A percentile compares a stretch with the other conserved stretches of the same genome.
phyloP scores from a whole-genome alignment of 1,284 basidiomycete species.

The Polyporus tsugae region DNA sequence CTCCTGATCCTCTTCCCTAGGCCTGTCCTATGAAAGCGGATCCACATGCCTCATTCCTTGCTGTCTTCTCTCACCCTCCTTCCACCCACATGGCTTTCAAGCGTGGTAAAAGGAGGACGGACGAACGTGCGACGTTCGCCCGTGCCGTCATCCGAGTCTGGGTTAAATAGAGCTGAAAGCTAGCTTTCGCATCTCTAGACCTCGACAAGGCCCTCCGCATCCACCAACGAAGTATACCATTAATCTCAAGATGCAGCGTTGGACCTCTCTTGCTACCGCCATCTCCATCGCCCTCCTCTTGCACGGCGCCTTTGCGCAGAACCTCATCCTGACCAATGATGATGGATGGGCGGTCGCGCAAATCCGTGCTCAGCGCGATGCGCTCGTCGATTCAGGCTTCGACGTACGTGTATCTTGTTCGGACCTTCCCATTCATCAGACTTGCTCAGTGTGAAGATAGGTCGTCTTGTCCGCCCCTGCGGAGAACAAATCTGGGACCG shows the following conservation, averaged over 20 bases:
- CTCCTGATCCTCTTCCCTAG: not conserved
- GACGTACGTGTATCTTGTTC: conserved; percentile 42
- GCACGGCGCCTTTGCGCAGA: conserved; percentile 17
- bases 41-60: not conserved
- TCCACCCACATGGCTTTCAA: not conserved
- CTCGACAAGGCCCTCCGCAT: not conserved
- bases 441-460: conserved; percentile 31
- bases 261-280: conserved; percentile 10
- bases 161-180: not conserved
- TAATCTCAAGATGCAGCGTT: conserved; percentile 10
- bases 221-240: not conserved
- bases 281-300: conserved; percentile 10
- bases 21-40: not conserved
- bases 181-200: not conserved
- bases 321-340: conserved; percentile 52
- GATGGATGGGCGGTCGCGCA: conserved; percentile 63
- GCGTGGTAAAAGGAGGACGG: not conserved
- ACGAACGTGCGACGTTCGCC: conserved; percentile 1
- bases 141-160: not conserved
- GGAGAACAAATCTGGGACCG: conserved; percentile 51
- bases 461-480: conserved; percentile 51
- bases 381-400: conserved; percentile 50
- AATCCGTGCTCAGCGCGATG: conserved; percentile 53
- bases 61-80: not conserved
- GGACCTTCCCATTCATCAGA: not conserved